Conservation (phyloP, 148 eudicot species). For the Vaccinium darrowii region DNA sequence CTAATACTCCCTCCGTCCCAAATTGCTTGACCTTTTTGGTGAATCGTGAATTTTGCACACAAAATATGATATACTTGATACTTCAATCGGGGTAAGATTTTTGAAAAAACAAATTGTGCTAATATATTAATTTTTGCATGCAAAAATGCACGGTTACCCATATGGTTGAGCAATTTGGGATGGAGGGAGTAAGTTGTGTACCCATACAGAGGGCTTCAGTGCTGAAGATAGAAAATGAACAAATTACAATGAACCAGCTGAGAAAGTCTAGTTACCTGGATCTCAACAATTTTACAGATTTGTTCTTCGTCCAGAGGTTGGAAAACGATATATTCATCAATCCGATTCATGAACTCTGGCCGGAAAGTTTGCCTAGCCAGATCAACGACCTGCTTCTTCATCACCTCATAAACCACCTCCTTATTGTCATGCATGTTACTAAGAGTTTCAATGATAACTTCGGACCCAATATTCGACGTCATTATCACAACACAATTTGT, state of each 20-base stretch:
- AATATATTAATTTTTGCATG: too few species aligned
- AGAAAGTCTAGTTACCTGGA: constrained; percentile 24
- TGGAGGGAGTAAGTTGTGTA: neutral
- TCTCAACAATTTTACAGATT: constrained; percentile 31
- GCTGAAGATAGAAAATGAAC: neutral
- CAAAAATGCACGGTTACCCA: too few species aligned
- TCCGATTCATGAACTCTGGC: constrained; percentile 32
- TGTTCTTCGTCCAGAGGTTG: constrained; percentile 27
- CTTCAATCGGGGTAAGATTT: too few species aligned
- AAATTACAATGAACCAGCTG: neutral
- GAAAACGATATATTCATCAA: constrained; percentile 35
- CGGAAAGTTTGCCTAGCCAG: constrained; percentile 34
- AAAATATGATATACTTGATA: too few species aligned
- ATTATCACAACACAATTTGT: constrained; percentile 33
- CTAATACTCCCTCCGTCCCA: too few species aligned
- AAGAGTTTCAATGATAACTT: constrained; percentile 29
- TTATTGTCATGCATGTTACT: constrained; percentile 8
- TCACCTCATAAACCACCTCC: constrained; percentile 27
- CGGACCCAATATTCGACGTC: constrained; percentile 35
- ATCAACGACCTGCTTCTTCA: constrained; percentile 32
- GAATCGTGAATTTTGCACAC: too few species aligned
- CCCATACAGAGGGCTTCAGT: neutral
- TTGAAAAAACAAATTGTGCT: too few species aligned
- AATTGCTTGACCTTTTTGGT: too few species aligned
- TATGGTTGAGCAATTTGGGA: too few species aligned